phyloP scores from a whole-genome alignment of 352 stramenopile species.

The Thraustochytrium sp. region DNA sequence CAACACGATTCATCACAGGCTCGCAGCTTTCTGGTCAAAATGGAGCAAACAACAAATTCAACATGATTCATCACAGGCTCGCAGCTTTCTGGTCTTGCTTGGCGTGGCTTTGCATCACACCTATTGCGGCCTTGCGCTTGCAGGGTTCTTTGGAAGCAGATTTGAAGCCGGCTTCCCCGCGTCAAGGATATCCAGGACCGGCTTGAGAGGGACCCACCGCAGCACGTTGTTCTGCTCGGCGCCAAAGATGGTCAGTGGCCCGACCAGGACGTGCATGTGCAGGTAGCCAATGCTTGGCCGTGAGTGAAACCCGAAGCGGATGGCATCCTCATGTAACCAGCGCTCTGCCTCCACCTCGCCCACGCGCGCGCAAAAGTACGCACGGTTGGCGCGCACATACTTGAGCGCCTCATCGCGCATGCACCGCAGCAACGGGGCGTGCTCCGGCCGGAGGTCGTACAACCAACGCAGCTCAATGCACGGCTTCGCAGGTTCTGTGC shows the following conservation, averaged over 20 bases:
- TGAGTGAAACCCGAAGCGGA: slow-evolving; percentile 38
- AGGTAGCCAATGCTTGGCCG: slow-evolving; percentile 15
- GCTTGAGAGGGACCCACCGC: not conserved
- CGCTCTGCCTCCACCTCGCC: not conserved
- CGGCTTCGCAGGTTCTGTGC: not conserved
- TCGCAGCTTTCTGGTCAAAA: not conserved
- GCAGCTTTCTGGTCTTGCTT: not conserved
- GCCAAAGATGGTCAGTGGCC: slow-evolving; percentile 19
- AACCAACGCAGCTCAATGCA: not conserved
- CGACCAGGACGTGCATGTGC: slow-evolving; percentile 27
- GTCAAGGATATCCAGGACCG: slow-evolving; percentile 5
- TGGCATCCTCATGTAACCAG: not conserved
- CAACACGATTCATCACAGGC: not conserved
- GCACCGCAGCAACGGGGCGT: not conserved
- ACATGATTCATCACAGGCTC: not conserved
- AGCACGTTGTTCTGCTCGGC: not conserved
- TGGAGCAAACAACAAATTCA: too few species aligned
- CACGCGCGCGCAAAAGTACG: not conserved
- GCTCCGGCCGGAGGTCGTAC: slow-evolving; percentile 8
- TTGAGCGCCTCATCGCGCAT: not conserved
- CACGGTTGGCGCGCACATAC: not conserved
- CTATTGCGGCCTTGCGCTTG: not conserved
- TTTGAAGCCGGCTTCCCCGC: not conserved
- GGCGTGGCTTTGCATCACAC: not conserved
- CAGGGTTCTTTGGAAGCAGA: not conserved